Base-by-base conservation (phyloP, 2,329 filamentous ascomycete species). In the Aspergillus melleus region DNA sequence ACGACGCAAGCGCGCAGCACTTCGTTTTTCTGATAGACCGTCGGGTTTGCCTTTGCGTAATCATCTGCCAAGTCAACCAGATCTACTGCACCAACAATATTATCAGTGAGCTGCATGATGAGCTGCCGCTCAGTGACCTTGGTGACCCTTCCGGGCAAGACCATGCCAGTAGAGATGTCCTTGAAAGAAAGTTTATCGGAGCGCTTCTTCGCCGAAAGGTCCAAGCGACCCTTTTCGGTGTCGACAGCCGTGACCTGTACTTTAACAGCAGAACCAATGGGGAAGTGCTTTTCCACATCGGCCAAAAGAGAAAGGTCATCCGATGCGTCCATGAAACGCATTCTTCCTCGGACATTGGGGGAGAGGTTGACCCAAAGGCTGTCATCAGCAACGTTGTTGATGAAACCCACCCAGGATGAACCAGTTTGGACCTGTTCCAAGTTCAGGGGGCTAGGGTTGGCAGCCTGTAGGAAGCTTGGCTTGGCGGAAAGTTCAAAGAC, bases 341-440 rank as follows among this genome's bases (percentile, higher is more conserved):
- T 86, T 54, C 92, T 87, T 58, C 95, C 95, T 60, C 93, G 88
- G 16, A 99, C 88, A 55, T 89, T 91, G 6, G 95, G 92, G 1
- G 93, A 92, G 22, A 99, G 78, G 70, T 92, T 97, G 50, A 96
- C 89, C 94, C 95, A 98, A 22, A 96, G 82, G 70, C 86, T 90
- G 64, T 91, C 88, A 29, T 90, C 84, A 22, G 85, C 85, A 62
- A 94, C 83, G 71, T 97, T 98, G 81, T 98, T 99, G 72, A 99
- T 86, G 71, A 94, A 98, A 1, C 90, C 93, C 54, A 96, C 76
- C 76, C 90, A 87, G 2, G 84, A 85, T 19, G 89, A 88, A 19
- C 90, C 92, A 54, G 86, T 79, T 68, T 89, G 82, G 62, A 99
- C 79, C 61, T 90, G 86, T 26, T 91, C 87, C 32, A 97, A 79